A percentile compares a stretch with the other conserved stretches of the same genome.
Conservation (phyloP, 495 filamentous ascomycete species). For the Evernia prunastri region DNA sequence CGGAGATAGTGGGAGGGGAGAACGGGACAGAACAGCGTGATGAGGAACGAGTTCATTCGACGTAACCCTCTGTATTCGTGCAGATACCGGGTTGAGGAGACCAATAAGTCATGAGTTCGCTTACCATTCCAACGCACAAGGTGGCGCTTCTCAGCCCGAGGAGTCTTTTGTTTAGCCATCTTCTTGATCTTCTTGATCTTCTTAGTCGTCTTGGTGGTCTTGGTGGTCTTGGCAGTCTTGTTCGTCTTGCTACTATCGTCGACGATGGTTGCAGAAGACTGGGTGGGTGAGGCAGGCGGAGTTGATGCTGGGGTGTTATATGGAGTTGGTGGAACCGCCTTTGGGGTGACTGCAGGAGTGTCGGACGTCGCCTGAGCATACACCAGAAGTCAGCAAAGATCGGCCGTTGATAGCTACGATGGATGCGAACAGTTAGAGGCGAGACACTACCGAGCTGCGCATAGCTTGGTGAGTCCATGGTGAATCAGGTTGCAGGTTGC, state of each 20-base stretch:
- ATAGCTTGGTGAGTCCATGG: not conserved
- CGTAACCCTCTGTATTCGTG: not conserved
- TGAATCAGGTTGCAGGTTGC: not conserved
- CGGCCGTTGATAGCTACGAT: not conserved
- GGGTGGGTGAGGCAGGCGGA: not conserved
- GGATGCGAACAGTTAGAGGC: not conserved
- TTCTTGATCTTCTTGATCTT: not conserved
- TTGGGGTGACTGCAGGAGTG: not conserved
- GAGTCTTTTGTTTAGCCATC: conserved; percentile 20
- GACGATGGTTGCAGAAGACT: not conserved
- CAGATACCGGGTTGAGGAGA: not conserved
- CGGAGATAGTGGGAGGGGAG: too few species aligned
- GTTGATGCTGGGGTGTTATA: not conserved
- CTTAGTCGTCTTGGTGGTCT: too few species aligned
- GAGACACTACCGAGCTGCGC: not conserved
- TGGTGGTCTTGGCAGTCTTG: not conserved
- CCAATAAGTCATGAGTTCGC: not conserved
- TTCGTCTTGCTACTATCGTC: not conserved
- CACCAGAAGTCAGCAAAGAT: not conserved
- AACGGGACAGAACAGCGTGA: not conserved
- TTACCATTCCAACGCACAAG: conserved; percentile 44
- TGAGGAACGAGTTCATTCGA: not conserved
- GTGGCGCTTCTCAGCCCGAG: conserved; percentile 33
- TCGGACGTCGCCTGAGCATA: not conserved
- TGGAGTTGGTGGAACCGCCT: not conserved